Conservation (phyloP, 2,329 filamentous ascomycete genomes). For the Sporothrix euskadiensis region DNA sequence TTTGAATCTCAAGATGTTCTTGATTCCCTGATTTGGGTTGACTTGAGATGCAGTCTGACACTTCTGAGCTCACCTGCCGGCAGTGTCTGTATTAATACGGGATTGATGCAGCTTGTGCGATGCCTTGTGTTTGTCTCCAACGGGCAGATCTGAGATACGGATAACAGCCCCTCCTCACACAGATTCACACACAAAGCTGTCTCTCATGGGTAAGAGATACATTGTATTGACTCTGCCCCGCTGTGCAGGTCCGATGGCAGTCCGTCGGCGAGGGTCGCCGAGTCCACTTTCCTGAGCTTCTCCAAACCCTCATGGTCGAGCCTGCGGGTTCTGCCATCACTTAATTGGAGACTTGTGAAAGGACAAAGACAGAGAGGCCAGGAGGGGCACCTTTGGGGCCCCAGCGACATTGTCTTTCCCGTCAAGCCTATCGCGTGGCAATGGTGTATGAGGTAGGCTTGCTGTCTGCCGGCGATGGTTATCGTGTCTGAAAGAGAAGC, state of each 20-base stretch:
- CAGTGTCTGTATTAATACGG: slow-evolving; percentile 12
- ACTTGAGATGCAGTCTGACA: not conserved
- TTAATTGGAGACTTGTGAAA: not conserved
- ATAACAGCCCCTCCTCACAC: not conserved
- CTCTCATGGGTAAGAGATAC: not conserved
- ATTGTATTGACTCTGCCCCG: not conserved
- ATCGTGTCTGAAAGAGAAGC: not conserved
- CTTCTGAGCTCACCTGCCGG: not conserved
- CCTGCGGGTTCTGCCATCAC: not conserved
- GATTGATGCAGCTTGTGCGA: not conserved
- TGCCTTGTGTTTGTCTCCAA: not conserved
- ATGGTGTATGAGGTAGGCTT: not conserved
- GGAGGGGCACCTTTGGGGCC: not conserved
- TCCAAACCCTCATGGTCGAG: not conserved
- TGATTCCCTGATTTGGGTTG: not conserved
- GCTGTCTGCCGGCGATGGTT: not conserved
- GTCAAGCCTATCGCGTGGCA: not conserved
- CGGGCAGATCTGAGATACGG: not conserved
- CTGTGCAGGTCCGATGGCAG: not conserved
- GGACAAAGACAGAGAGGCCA: not conserved
- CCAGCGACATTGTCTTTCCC: not conserved
- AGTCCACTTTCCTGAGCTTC: slow-evolving; percentile 4
- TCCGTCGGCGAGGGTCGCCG: slow-evolving; percentile 23
- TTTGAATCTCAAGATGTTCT: slow-evolving; percentile 5
- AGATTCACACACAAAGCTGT: not conserved